A percentile compares a stretch with the other conserved stretches of the same genome.
These are phyloP conservation scores for Helicocarpus griseus DNA, from an alignment of 2,329 filamentous ascomycete genomes.

Conservation along the genomic window DNA sequence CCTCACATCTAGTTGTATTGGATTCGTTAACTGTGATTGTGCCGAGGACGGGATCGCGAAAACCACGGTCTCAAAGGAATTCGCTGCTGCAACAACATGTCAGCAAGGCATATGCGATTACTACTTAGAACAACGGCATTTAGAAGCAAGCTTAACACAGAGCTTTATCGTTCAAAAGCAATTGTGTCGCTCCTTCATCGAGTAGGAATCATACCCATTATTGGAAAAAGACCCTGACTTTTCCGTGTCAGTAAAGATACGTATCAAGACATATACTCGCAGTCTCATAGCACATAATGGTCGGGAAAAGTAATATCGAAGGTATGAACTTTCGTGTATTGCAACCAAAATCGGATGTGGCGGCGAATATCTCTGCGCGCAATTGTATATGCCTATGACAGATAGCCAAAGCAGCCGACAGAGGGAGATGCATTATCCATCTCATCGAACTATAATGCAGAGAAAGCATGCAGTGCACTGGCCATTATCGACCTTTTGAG, in stretches of 20 bases:
- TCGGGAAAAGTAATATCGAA: background rate
- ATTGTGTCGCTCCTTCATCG: background rate
- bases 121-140: background rate
- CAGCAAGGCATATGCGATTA: background rate
- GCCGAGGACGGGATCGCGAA: background rate
- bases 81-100: background rate
- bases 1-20: background rate
- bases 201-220: background rate
- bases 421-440: background rate
- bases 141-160: background rate
- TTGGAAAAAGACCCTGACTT: background rate
- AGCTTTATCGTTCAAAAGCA: background rate
- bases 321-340: background rate
- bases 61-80: background rate
- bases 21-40: background rate
- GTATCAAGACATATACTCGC: background rate
- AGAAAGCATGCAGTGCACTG: background rate
- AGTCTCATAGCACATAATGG: background rate
- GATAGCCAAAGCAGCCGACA: background rate
- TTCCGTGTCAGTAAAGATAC: background rate
- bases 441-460: background rate
- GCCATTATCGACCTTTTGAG: background rate
- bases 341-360: background rate
- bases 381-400: background rate
- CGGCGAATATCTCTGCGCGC: background rate